phyloP scores from a whole-genome alignment of 139 green algal species.

The Desmodesmus armatus region DNA sequence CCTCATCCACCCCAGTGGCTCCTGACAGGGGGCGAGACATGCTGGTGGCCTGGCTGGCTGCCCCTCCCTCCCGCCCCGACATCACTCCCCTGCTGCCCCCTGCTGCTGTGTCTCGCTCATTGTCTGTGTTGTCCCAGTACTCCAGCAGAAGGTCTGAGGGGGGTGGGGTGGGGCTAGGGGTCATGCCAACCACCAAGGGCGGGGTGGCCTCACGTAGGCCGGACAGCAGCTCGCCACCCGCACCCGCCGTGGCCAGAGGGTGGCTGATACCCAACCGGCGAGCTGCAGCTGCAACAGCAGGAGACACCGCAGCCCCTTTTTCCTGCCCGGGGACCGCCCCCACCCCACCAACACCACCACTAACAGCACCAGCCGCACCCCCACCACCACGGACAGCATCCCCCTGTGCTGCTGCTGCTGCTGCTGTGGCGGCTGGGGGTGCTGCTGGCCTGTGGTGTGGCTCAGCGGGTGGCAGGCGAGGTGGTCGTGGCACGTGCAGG shows the following conservation, averaged over 20 bases:
- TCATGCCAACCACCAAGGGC: constrained; percentile 12
- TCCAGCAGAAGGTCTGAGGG: constrained; percentile 39
- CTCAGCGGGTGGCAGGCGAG: constrained; percentile 9
- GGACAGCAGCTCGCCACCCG: too few species aligned
- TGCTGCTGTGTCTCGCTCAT: constrained; percentile 13
- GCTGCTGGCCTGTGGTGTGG: background rate
- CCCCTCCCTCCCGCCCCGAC: background rate
- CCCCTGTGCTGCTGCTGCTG: background rate
- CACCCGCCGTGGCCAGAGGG: background rate
- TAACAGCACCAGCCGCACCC: too few species aligned
- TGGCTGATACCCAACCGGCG: too few species aligned
- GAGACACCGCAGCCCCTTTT: too few species aligned
- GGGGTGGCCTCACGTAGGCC: constrained; percentile 20
- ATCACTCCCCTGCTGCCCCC: background rate
- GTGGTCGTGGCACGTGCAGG: constrained; percentile 31
- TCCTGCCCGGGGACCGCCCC: too few species aligned
- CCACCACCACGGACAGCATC: background rate
- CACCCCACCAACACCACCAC: background rate
- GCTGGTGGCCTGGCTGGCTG: background rate
- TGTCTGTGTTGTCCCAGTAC: constrained; percentile 17
- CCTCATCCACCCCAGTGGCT: background rate
- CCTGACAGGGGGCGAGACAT: background rate
- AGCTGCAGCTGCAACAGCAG: background rate
- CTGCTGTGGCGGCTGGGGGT: background rate
- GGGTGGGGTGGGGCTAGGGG: constrained; percentile 32